phyloP scores from a whole-genome alignment of 2,329 filamentous ascomycete species.

The Raffaelea arxii region DNA sequence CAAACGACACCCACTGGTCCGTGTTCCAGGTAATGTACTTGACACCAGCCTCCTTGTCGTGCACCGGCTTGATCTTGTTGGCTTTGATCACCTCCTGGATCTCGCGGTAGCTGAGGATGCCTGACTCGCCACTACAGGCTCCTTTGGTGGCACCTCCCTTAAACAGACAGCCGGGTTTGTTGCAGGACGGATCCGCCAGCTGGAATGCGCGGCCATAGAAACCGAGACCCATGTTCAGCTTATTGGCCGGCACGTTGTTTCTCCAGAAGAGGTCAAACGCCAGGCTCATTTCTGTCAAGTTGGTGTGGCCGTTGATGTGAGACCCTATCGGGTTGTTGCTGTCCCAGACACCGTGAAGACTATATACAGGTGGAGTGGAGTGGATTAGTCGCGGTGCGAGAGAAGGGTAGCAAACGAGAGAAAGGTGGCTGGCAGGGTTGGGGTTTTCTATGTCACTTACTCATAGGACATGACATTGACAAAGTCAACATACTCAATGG shows the following conservation, averaged over 20 bases:
- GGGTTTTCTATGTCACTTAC: too few relatives aligned
- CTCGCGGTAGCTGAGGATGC: slow-evolving; percentile 16
- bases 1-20: slow-evolving; percentile 20
- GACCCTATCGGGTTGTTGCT: not conserved
- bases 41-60: slow-evolving; percentile 16
- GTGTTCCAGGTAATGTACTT: slow-evolving; percentile 14
- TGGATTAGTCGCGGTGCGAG: too few relatives aligned
- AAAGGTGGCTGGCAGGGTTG: too few relatives aligned
- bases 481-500: too few relatives aligned
- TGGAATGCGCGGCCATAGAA: slow-evolving; percentile 28
- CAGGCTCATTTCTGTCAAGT: slow-evolving; percentile 30
- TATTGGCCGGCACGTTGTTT: slow-evolving; percentile 24
- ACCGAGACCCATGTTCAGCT: slow-evolving; percentile 30
- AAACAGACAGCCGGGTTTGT: slow-evolving; percentile 13
- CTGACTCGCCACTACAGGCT: slow-evolving; percentile 12
- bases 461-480: too few relatives aligned
- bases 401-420: too few relatives aligned
- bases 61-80: not conserved
- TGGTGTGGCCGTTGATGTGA: slow-evolving; percentile 24
- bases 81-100: slow-evolving; percentile 11
- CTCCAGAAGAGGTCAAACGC: slow-evolving; percentile 32
- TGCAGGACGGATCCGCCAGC: slow-evolving; percentile 12
- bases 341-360: slow-evolving; percentile 10
- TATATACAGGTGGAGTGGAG: too few relatives aligned
- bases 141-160: slow-evolving; percentile 2